Base-by-base conservation (phyloP, 1,284 basidiomycete genomes). In the Cutaneotrichosporon cyanovorans region DNA sequence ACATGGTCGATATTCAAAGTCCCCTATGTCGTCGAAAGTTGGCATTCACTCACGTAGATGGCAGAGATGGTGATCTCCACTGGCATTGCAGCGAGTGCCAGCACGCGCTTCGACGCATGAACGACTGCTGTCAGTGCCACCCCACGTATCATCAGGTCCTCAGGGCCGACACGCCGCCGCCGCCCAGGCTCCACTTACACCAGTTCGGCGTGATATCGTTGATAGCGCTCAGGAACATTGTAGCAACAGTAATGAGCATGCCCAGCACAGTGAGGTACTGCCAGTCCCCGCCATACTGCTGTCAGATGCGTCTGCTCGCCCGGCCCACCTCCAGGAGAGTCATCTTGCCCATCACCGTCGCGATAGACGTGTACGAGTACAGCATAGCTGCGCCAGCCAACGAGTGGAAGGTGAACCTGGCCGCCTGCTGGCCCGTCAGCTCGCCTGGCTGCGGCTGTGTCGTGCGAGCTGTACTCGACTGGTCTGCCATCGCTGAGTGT, bases 11-110 rank as follows among this genome's bases (percentile, higher is more conserved):
- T n/a, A n/a, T n/a, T n/a, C n/a, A n/a, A n/a, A n/a, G n/a, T n/a
- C n/a, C n/a, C n/a, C n/a, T n/a, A n/a, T n/a, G n/a, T n/a, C n/a
- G n/a, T 18, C 37, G 41, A 21, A 28, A n/a, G 4, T 6, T 14
- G n/a, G 28, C 25, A 1, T 9, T 20, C 22, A 58, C 68, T 40
- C 43, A 71, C 70, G 69, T 88, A 88, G 46, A 88, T 81, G 23
- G 73, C 68, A 3, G 84, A 78, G 40, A 89, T 78, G 50, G 84
- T 78, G 34, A 83, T 75, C 16, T 79, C 76, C 23, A 85, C 61
- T 0, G 83, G 82, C 53, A 86, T 63, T 1, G 83, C 76, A 34
- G 81, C 68, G 58, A 85, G 77, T 41, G 82, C 71, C 2, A 84
- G 54, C 1, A 69, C 61, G 15, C 84, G 75, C 63, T 84, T 85